Conservation (phyloP, 192 early-diverging fungal genomes). For the Pilobolus umbonatus region DNA sequence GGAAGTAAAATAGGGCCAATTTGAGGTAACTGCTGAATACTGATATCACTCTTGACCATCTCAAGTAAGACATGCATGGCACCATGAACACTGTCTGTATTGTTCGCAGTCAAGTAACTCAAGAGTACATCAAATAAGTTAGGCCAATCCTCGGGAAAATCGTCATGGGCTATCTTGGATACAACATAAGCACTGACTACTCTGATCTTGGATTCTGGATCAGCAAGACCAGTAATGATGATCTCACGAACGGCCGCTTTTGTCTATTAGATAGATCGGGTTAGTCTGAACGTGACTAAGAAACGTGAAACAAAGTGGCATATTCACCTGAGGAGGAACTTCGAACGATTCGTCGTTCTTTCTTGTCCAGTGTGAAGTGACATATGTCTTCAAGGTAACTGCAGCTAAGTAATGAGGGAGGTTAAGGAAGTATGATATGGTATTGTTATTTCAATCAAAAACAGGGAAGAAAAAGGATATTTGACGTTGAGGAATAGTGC, state of each 20-base stretch:
- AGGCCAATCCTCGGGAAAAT: conserved; percentile 95
- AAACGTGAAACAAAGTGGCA: not conserved
- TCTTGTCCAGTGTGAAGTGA: conserved; percentile 71
- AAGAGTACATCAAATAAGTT: conserved; percentile 78
- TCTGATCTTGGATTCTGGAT: conserved; percentile 56
- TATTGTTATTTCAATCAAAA: not conserved
- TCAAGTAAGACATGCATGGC: conserved; percentile 84
- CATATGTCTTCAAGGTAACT: conserved; percentile 68
- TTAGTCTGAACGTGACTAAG: not conserved
- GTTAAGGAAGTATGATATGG: conserved; percentile 20
- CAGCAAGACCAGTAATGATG: conserved; percentile 55
- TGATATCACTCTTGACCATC: conserved; percentile 82
- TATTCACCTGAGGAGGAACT: conserved; percentile 51
- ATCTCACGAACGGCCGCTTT: conserved; percentile 54
- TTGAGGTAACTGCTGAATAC: conserved; percentile 79
- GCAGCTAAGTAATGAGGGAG: conserved; percentile 49
- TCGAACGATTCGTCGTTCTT: conserved; percentile 51
- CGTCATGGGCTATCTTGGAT: conserved; percentile 84
- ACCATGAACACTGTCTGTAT: conserved; percentile 74
- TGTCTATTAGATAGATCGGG: conserved; percentile 31
- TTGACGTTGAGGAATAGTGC: conserved; percentile 60
- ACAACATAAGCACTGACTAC: conserved; percentile 72
- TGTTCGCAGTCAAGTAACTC: conserved; percentile 55
- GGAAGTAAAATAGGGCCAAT: conserved; percentile 79
- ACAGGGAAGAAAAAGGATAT: conserved; percentile 42